Percentiles rank a stretch among this genome's conserved stretches.
These are phyloP conservation scores for Cladosporium sp. DNA, from an alignment of 2,329 filamentous ascomycete species.

Conservation along the genomic window DNA sequence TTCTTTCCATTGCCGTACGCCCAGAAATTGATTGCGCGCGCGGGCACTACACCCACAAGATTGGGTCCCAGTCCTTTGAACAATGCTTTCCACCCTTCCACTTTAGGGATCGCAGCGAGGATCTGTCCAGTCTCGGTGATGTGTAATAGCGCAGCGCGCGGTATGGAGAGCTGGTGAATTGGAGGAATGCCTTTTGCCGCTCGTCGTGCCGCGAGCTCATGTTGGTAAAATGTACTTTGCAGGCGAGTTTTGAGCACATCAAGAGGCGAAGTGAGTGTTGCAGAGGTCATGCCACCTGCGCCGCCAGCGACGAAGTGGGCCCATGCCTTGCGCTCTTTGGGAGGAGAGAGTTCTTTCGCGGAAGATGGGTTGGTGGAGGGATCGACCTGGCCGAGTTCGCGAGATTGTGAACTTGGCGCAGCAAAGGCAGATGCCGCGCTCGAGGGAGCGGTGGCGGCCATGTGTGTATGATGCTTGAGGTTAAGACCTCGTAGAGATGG, in stretches of 20 bases:
- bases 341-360: constrained; percentile 34
- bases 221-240: constrained; percentile 91
- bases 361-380: constrained; percentile 23
- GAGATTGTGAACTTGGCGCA: constrained; percentile 20
- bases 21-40: constrained; percentile 88
- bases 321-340: constrained; percentile 64
- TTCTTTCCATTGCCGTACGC: constrained; percentile 90
- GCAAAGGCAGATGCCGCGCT: constrained; percentile 2
- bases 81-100: constrained; percentile 79
- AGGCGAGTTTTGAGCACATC: constrained; percentile 91
- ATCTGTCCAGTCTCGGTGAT: constrained; percentile 84
- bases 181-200: constrained; percentile 53
- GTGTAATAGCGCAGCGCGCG: constrained; percentile 66
- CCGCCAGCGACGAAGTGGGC: constrained; percentile 90
- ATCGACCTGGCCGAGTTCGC: constrained; percentile 26
- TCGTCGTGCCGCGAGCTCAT: constrained; percentile 67
- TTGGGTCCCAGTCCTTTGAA: constrained; percentile 94
- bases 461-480: neutral
- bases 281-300: constrained; percentile 83
- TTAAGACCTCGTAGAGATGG: neutral
- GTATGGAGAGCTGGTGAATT: constrained; percentile 57
- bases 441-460: neutral
- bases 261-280: constrained; percentile 87
- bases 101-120: constrained; percentile 70
- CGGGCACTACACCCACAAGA: constrained; percentile 82